Evolutionary conservation across 1,139 yeast species (phyloP).

Genomic region (Protomyces pachydermus): DNA sequence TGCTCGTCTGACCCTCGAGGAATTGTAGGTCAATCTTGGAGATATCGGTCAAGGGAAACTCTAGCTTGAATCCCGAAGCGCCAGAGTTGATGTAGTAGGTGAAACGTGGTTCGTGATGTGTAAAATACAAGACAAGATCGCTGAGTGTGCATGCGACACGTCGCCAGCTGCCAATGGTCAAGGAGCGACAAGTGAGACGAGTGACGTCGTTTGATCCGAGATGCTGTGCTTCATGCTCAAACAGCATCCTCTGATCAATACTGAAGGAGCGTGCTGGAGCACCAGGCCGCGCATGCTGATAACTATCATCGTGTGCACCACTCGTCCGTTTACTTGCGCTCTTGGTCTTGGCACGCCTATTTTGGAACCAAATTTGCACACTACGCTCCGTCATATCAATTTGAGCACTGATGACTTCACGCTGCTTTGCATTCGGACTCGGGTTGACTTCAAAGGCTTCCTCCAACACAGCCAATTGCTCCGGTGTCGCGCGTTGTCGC

Average conservation of each 20-base stretch:
- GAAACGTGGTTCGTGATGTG: slow-evolving; percentile 33
- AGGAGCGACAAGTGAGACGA: slow-evolving; percentile 35
- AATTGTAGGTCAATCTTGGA: slow-evolving; percentile 24
- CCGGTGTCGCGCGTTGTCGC: slow-evolving; percentile 66
- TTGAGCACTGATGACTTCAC: slow-evolving; percentile 65
- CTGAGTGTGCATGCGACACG: slow-evolving; percentile 34
- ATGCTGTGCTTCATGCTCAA: slow-evolving; percentile 29
- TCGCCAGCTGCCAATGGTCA: slow-evolving; percentile 39
- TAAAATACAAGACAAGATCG: slow-evolving; percentile 36
- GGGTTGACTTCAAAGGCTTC: slow-evolving; percentile 68
- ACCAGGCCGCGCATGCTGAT: slow-evolving; percentile 42
- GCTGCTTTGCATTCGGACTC: slow-evolving; percentile 44
- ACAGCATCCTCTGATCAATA: slow-evolving; percentile 47
- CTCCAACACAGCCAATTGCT: slow-evolving; percentile 63
- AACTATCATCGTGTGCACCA: slow-evolving; percentile 29
- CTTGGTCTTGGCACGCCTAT: slow-evolving; percentile 39
- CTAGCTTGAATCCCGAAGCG: slow-evolving; percentile 36
- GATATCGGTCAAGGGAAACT: slow-evolving; percentile 34
- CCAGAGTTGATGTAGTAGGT: slow-evolving; percentile 36
- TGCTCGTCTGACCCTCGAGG: neutral
- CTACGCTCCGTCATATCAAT: slow-evolving; percentile 90
- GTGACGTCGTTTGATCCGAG: neutral
- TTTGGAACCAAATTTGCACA: slow-evolving; percentile 93
- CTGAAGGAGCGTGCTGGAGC: slow-evolving; percentile 51
- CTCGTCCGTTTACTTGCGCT: slow-evolving; percentile 29